Evolutionary conservation across 192 early-diverging fungal genomes (phyloP).

Genomic region (Fimicolochytrium jonesii): DNA sequence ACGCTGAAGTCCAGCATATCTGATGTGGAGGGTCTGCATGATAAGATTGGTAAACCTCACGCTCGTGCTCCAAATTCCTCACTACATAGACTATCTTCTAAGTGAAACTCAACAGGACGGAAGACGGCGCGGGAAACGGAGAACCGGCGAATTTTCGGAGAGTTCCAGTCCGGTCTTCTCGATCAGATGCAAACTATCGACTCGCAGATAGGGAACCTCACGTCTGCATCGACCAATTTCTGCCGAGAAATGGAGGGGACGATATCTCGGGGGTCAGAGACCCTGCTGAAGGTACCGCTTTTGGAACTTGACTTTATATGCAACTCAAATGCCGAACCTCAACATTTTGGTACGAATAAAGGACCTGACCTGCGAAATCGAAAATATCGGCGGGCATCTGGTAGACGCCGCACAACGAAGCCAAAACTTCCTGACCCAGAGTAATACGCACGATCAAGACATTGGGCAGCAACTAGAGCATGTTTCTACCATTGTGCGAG

Average conservation of each 20-base stretch:
- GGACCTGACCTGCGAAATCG: too few species aligned
- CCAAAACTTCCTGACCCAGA: too few species aligned
- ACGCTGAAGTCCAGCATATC: constrained; percentile 36
- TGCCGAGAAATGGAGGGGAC: background rate
- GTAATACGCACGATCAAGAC: too few species aligned
- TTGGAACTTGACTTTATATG: too few species aligned
- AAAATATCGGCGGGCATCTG: too few species aligned
- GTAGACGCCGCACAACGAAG: too few species aligned
- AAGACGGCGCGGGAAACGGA: constrained; percentile 34
- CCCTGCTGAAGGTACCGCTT: too few species aligned
- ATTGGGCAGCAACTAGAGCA: too few species aligned
- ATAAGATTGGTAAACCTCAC: constrained; percentile 34
- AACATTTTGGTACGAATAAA: too few species aligned
- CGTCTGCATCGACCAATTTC: background rate
- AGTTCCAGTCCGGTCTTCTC: constrained; percentile 38
- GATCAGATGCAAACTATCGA: constrained; percentile 29
- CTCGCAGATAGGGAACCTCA: background rate
- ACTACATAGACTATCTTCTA: background rate
- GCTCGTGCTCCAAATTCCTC: background rate
- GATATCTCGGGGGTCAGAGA: too few species aligned
- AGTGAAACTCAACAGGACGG: constrained; percentile 22
- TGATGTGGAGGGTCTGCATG: constrained; percentile 42
- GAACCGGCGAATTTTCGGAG: constrained; percentile 35
- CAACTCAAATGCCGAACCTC: too few species aligned
- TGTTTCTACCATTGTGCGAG: too few species aligned